Percentiles rank a stretch among this genome's conserved stretches.
Conservation (phyloP, 345 rosid species). For the Hevea brasiliensis region DNA sequence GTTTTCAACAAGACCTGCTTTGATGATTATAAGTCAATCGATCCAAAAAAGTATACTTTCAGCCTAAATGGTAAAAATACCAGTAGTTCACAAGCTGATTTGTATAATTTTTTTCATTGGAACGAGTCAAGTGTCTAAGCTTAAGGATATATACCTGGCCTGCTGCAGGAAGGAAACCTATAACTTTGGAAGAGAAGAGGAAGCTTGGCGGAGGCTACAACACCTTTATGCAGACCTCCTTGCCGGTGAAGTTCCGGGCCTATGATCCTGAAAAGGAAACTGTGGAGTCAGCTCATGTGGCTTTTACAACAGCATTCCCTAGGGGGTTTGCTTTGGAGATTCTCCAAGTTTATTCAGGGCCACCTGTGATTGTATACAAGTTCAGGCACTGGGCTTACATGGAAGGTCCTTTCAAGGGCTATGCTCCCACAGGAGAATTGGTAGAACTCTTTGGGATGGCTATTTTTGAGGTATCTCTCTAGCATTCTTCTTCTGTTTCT, state of each 20-base stretch:
- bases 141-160: no score
- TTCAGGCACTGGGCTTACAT: conserved; percentile 74
- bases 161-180: conserved; percentile 47
- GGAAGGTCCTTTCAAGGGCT: conserved; percentile 76
- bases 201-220: conserved; percentile 66
- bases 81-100: no score
- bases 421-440: conserved; percentile 54
- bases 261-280: conserved; percentile 40
- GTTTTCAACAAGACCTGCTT: conserved; percentile 42
- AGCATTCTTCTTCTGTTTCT: no score
- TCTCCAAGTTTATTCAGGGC: conserved; percentile 56
- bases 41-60: conserved; percentile 35
- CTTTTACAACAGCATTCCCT: conserved; percentile 55
- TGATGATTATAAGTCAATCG: conserved; percentile 41
- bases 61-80: conserved; percentile 65
- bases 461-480: conserved; percentile 41
- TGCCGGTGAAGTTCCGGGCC: conserved; percentile 43
- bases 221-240: conserved; percentile 47
- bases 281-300: conserved; percentile 29
- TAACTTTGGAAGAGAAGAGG: conserved; percentile 40
- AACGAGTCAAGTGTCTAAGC: no score
- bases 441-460: conserved; percentile 44
- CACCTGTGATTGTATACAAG: conserved; percentile 55
- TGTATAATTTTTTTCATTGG: no score
- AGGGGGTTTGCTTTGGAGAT: conserved; percentile 64